Conservation (phyloP, 148 eudicot genomes). For the Rhododendron henanense region DNA sequence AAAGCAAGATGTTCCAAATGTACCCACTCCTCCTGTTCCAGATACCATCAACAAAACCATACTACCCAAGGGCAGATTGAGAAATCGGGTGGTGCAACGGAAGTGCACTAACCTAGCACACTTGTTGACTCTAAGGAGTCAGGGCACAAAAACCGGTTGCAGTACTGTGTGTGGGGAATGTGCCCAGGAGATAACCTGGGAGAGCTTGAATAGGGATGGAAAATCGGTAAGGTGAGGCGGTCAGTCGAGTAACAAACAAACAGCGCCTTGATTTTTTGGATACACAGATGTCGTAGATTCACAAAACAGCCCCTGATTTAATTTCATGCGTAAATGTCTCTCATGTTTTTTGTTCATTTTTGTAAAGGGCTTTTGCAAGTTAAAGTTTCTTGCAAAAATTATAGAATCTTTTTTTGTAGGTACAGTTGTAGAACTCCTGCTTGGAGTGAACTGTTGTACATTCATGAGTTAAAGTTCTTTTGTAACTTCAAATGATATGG, state of each 20-base stretch:
- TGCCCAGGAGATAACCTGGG: conserved; percentile 68
- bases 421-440: neutral
- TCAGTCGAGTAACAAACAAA: neutral
- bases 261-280: neutral
- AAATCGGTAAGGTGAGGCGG: conserved; percentile 2
- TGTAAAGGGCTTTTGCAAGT: conserved; percentile 6
- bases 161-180: conserved; percentile 84
- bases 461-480: neutral
- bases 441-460: neutral
- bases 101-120: conserved; percentile 72
- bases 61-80: conserved; percentile 25
- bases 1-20: conserved; percentile 15
- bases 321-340: neutral
- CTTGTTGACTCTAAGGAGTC: conserved; percentile 61
- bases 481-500: neutral
- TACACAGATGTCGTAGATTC: neutral
- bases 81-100: conserved; percentile 37
- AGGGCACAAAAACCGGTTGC: conserved; percentile 62
- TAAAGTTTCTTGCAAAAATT: neutral
- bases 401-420: neutral
- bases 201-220: conserved; percentile 31
- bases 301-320: neutral
- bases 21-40: conserved; percentile 4
- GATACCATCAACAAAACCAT: conserved; percentile 9
- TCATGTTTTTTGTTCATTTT: neutral